phyloP scores from a whole-genome alignment of 202 grass and related monocot genomes.

The Digitaria exilis region DNA sequence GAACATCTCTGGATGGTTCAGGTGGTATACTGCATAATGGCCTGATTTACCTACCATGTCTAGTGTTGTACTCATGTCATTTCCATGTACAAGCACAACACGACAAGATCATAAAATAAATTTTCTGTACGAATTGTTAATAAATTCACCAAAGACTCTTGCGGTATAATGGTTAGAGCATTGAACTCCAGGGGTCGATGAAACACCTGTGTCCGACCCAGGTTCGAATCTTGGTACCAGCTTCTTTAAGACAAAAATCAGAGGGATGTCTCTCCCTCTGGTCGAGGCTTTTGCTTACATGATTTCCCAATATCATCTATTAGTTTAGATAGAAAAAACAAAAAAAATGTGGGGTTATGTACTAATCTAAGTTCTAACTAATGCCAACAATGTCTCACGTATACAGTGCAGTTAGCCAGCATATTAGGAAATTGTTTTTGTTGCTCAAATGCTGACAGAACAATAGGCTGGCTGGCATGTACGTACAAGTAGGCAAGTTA shows the following conservation, averaged over 20 bases:
- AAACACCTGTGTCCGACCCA: too few species aligned
- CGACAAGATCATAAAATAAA: slow-evolving; percentile 11
- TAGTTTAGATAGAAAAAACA: background rate
- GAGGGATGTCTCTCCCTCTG: too few species aligned
- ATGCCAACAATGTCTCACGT: background rate
- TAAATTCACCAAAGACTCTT: too few species aligned
- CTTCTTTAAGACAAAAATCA: too few species aligned
- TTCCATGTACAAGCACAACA: slow-evolving; percentile 26
- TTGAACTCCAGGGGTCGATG: too few species aligned
- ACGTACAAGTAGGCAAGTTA: background rate
- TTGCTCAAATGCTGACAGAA: background rate
- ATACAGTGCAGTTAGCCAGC: background rate
- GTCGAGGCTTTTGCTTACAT: too few species aligned
- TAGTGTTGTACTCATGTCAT: background rate
- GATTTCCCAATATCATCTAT: background rate
- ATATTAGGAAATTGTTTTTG: background rate
- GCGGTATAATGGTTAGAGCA: too few species aligned
- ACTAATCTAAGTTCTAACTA: background rate
- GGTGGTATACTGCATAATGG: slow-evolving; percentile 26
- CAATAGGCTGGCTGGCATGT: background rate
- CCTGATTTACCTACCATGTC: background rate
- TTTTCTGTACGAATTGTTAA: slow-evolving; percentile 6
- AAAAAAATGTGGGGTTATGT: background rate
- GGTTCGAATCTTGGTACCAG: too few species aligned
- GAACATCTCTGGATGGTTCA: background rate